These are phyloP conservation scores for Aspergillus neoniger DNA, from an alignment of 2,329 filamentous ascomycete species.

Conservation along the genomic window DNA sequence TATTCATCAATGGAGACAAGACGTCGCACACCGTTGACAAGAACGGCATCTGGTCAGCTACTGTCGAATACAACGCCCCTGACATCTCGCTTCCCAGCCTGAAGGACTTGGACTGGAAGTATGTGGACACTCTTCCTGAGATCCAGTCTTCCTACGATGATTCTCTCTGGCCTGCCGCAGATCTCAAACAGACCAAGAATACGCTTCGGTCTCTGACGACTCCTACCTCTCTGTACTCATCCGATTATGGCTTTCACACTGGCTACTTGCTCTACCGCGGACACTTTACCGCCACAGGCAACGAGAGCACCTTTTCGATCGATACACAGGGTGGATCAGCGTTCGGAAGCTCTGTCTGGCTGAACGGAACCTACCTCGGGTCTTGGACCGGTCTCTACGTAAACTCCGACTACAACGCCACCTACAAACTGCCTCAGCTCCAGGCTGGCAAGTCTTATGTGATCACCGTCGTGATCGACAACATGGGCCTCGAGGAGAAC, in stretches of 20 bases:
- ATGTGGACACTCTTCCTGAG: conserved; percentile 71
- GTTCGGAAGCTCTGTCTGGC: conserved; percentile 68
- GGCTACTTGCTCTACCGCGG: conserved; percentile 71
- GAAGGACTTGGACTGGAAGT: conserved; percentile 64
- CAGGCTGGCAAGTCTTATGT: conserved; percentile 56
- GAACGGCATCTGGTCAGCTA: conserved; percentile 54
- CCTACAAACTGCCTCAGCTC: conserved; percentile 59
- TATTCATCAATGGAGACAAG: conserved; percentile 63
- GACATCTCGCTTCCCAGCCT: conserved; percentile 60
- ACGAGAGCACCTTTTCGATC: conserved; percentile 59
- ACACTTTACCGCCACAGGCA: conserved; percentile 64
- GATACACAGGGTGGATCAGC: conserved; percentile 67
- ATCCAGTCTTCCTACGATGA: conserved; percentile 67
- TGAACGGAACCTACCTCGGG: conserved; percentile 64
- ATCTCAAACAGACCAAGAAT: conserved; percentile 63
- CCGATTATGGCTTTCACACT: conserved; percentile 73
- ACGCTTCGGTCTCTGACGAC: conserved; percentile 59
- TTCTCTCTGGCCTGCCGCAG: conserved; percentile 63
- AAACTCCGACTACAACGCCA: conserved; percentile 54
- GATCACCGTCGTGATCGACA: conserved; percentile 71
- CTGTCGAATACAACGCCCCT: conserved; percentile 54
- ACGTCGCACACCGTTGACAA: conserved; percentile 44
- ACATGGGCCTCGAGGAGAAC: conserved; percentile 71
- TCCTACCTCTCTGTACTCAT: conserved; percentile 65
- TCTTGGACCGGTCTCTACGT: conserved; percentile 62